Conservation (phyloP, 805 yeast species). For the Spathaspora gorwiae region DNA sequence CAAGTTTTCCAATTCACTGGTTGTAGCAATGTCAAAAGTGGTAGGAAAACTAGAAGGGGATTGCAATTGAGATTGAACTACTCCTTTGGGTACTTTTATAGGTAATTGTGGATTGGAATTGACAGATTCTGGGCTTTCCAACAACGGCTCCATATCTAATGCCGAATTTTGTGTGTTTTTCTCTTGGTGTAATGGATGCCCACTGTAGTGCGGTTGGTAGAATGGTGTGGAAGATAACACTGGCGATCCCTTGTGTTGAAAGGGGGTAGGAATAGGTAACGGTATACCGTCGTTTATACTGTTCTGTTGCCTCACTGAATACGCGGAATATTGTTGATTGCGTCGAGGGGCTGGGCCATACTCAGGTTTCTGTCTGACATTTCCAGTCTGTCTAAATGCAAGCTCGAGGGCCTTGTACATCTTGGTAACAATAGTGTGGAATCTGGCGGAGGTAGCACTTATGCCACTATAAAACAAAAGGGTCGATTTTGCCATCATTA, state of each 20-base stretch:
- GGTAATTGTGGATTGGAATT: not conserved
- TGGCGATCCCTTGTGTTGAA: not conserved
- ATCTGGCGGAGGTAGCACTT: constrained; percentile 10
- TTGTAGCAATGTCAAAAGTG: constrained; percentile 3
- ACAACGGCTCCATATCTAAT: not conserved
- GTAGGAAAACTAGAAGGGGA: constrained; percentile 2
- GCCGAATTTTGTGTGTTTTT: not conserved
- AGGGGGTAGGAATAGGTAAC: not conserved
- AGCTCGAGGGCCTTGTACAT: constrained; percentile 10
- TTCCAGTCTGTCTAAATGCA: constrained; percentile 1
- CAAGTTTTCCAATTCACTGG: constrained; percentile 7
- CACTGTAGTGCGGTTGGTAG: not conserved
- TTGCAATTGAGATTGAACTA: constrained; percentile 4
- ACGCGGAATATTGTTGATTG: not conserved
- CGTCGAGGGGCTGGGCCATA: not conserved
- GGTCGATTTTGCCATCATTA: constrained; percentile 8
- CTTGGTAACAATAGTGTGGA: constrained; percentile 10
- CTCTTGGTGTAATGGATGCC: not conserved
- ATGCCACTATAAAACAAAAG: constrained; percentile 9
- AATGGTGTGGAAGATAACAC: not conserved
- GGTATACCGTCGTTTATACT: not conserved
- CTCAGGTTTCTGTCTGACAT: not conserved
- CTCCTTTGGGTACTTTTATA: not conserved
- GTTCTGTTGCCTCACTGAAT: not conserved
- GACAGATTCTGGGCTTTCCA: constrained; percentile 1